phyloP scores from a whole-genome alignment of 2,329 filamentous ascomycete species.

The Ophiocordyceps camponoti-floridani region DNA sequence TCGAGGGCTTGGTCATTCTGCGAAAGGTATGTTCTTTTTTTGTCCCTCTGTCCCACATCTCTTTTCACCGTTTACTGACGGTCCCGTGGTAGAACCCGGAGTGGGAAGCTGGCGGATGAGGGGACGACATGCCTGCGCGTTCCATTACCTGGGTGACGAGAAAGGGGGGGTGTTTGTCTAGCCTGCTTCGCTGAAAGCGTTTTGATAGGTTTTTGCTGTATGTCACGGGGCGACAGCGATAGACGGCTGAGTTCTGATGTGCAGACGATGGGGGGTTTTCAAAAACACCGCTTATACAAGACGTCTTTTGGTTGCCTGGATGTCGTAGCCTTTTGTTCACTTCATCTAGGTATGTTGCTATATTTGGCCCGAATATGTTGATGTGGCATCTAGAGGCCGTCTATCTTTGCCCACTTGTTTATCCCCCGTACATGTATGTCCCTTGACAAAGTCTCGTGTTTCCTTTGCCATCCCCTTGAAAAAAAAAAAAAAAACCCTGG shows the following conservation, averaged over 20 bases:
- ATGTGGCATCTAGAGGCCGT: background rate
- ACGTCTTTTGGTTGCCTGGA: too few relatives aligned
- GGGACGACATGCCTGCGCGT: background rate
- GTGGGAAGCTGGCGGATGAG: slow-evolving; percentile 21
- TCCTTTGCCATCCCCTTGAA: background rate
- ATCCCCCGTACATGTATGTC: background rate
- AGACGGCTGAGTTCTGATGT: slow-evolving; percentile 5
- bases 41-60: background rate
- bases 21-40: slow-evolving; percentile 57
- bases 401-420: background rate
- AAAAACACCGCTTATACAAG: too few relatives aligned
- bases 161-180: background rate
- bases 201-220: slow-evolving; percentile 10
- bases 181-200: background rate
- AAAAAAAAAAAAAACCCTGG: background rate
- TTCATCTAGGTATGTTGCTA: background rate
- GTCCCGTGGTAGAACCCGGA: slow-evolving; percentile 16
- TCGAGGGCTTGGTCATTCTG: slow-evolving; percentile 91
- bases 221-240: slow-evolving; percentile 5
- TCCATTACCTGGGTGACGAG: background rate
- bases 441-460: background rate
- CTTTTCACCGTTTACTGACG: background rate
- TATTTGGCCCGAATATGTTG: background rate
- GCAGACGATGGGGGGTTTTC: background rate
- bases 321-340: too few relatives aligned